phyloP scores from a whole-genome alignment of 495 filamentous ascomycete genomes.

The Penicillium coprophilum region DNA sequence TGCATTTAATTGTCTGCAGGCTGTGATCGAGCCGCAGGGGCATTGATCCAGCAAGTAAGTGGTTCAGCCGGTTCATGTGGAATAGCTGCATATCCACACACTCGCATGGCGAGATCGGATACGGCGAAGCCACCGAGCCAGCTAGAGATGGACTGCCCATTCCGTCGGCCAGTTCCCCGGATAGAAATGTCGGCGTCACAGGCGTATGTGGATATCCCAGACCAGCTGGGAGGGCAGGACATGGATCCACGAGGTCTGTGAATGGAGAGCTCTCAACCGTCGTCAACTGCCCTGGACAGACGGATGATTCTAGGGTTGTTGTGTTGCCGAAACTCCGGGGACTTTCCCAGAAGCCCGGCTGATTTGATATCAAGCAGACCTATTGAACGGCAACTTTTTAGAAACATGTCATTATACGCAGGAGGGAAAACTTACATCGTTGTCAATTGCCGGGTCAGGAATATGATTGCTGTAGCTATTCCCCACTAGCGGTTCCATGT shows the following conservation, averaged over 20 bases:
- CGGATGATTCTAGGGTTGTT: conserved; percentile 20
- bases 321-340: conserved; percentile 21
- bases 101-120: conserved; percentile 29
- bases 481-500: conserved; percentile 17
- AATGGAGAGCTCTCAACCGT: conserved; percentile 24
- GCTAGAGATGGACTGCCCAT: conserved; percentile 35
- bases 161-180: conserved; percentile 33
- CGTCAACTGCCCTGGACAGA: conserved; percentile 23
- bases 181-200: conserved; percentile 40
- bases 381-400: conserved; percentile 3
- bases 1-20: conserved; percentile 37
- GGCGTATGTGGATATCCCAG: conserved; percentile 31
- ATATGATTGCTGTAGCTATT: conserved; percentile 15
- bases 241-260: conserved; percentile 22
- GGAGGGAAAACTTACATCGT: conserved; percentile 21
- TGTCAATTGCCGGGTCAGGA: conserved; percentile 19
- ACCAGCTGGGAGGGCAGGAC: conserved; percentile 21
- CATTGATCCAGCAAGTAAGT: conserved; percentile 31
- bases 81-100: conserved; percentile 38
- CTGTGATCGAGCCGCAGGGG: conserved; percentile 41
- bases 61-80: conserved; percentile 38
- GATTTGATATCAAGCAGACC: conserved; percentile 25
- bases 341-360: conserved; percentile 28
- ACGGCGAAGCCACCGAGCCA: conserved; percentile 24
- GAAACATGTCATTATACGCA: neutral